These are phyloP conservation scores for Cercospora zeae-maydis DNA, from an alignment of 2,329 filamentous ascomycete species.

Conservation along the genomic window DNA sequence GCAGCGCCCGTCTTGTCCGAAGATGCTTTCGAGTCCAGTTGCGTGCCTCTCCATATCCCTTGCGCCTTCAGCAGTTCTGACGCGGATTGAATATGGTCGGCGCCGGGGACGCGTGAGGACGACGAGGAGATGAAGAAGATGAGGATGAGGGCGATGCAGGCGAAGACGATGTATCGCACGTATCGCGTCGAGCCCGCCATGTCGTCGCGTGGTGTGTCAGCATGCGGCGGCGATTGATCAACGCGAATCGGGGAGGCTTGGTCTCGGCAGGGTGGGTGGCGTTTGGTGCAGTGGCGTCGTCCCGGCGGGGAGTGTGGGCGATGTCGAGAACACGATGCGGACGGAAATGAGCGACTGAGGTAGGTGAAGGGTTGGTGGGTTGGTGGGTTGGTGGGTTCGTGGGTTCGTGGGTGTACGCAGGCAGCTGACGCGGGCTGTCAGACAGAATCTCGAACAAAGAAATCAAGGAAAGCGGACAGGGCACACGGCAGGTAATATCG, in stretches of 20 bases:
- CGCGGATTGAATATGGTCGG: slow-evolving; percentile 35
- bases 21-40: slow-evolving; percentile 8
- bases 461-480: background rate
- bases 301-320: background rate
- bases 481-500: background rate
- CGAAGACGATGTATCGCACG: slow-evolving; percentile 69
- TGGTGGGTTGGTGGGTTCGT: background rate
- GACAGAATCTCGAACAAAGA: background rate
- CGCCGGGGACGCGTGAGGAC: slow-evolving; percentile 40
- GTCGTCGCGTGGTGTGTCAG: slow-evolving; percentile 32
- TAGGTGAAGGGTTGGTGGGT: background rate
- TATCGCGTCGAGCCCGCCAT: slow-evolving; percentile 71
- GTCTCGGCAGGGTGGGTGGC: background rate
- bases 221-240: slow-evolving; percentile 1
- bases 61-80: slow-evolving; percentile 37
- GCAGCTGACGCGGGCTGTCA: background rate
- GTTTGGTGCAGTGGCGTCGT: background rate
- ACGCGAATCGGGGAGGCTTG: background rate
- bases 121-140: slow-evolving; percentile 78
- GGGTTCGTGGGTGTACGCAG: background rate
- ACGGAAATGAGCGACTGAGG: background rate
- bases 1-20: slow-evolving; percentile 11
- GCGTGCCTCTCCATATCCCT: slow-evolving; percentile 31
- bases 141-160: slow-evolving; percentile 74
- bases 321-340: background rate